These are phyloP conservation scores for Solanum ossicruentum DNA, from an alignment of 257 asterid genomes.

Conservation along the genomic window DNA sequence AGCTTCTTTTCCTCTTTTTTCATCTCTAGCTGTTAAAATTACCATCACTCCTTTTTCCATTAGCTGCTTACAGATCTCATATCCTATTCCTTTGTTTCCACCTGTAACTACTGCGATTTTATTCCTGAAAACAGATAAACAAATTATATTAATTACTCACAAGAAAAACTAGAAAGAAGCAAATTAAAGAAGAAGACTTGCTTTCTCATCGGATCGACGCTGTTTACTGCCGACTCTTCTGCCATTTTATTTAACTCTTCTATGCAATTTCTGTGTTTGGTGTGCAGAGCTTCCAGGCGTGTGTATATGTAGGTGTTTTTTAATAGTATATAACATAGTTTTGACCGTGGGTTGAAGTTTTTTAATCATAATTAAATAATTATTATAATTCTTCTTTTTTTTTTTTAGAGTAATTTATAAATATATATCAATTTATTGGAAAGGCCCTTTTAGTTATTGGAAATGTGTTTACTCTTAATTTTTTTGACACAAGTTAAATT, in stretches of 20 bases:
- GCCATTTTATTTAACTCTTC: neutral
- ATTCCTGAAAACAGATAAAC: neutral
- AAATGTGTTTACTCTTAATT: no score
- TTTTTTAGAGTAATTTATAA: no score
- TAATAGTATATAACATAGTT: no score
- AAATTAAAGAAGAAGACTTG: neutral
- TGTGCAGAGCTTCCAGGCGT: neutral
- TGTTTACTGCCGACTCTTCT: neutral
- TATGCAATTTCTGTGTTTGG: neutral
- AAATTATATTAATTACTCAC: neutral
- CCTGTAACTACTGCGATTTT: constrained; percentile 20
- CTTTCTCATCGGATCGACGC: neutral
- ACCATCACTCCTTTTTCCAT: constrained; percentile 9
- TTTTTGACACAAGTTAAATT: no score
- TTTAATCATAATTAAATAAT: no score
- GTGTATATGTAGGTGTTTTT: no score
- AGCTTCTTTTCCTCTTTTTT: constrained; percentile 13
- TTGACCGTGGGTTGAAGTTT: no score
- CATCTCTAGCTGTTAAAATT: constrained; percentile 24
- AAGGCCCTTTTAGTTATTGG: no score
- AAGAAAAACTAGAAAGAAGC: neutral
- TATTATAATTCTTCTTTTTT: no score
- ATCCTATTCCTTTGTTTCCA: constrained; percentile 30
- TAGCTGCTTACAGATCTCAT: constrained; percentile 15
- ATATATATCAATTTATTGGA: no score